phyloP scores from a whole-genome alignment of 495 filamentous ascomycete genomes.

The Penicillium angulare region DNA sequence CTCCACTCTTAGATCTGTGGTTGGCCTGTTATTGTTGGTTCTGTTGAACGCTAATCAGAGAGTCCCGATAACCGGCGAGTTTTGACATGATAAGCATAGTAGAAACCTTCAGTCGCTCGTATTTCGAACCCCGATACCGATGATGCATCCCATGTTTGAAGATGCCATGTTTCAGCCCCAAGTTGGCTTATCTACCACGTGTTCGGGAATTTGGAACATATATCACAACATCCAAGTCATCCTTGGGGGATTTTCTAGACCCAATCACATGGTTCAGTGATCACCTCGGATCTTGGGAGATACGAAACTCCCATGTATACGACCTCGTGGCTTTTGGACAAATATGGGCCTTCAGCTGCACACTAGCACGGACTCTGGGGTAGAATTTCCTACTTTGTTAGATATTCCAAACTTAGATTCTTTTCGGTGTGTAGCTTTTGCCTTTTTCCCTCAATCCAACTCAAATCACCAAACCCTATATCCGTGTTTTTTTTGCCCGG shows the following conservation, averaged over 20 bases:
- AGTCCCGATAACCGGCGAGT: background rate
- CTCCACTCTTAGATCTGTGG: background rate
- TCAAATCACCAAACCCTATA: no score
- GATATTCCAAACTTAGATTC: no score
- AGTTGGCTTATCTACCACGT: background rate
- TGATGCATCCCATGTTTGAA: background rate
- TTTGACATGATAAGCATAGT: background rate
- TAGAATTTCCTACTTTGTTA: background rate
- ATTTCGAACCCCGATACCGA: background rate
- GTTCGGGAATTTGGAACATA: no score
- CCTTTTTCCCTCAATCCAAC: no score
- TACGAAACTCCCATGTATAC: background rate
- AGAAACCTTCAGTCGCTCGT: background rate
- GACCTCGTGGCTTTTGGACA: background rate
- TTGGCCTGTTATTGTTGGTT: background rate
- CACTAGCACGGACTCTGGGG: background rate
- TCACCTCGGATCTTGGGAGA: background rate
- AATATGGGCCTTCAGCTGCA: background rate
- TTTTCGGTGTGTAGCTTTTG: no score
- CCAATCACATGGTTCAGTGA: background rate
- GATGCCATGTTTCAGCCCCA: background rate
- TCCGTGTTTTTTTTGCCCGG: no score
- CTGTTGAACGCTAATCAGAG: conserved; percentile 2
- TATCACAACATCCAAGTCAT: background rate
- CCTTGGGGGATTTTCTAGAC: background rate